phyloP scores from a whole-genome alignment of 495 filamentous ascomycete species.

The Aspergillus sclerotioniger region DNA sequence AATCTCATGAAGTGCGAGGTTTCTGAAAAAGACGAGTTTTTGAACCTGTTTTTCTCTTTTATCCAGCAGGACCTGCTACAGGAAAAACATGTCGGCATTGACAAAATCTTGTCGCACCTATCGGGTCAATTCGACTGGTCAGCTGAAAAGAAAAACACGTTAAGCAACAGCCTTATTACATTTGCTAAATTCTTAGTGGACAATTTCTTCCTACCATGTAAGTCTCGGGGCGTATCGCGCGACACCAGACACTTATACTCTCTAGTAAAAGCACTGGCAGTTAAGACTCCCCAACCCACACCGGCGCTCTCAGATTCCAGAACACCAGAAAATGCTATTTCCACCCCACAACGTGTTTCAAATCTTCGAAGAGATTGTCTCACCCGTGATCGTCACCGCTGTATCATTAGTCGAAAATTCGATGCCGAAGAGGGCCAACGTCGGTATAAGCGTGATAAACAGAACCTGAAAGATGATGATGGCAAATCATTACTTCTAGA shows the following conservation, averaged over 20 bases:
- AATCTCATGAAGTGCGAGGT: constrained; percentile 3
- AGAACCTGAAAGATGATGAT: constrained; percentile 11
- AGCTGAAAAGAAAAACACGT: background rate
- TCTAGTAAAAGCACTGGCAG: constrained; percentile 5
- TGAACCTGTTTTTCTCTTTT: constrained; percentile 10
- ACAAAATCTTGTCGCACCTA: too few species aligned
- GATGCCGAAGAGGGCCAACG: constrained; percentile 1
- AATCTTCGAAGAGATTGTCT: constrained; percentile 5
- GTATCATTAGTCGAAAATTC: constrained; percentile 12
- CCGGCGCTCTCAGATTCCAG: constrained; percentile 5
- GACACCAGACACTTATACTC: background rate
- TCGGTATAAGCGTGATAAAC: constrained; percentile 1
- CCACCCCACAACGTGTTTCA: constrained; percentile 10
- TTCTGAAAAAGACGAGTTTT: constrained; percentile 8
- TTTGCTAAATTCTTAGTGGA: constrained; percentile 6
- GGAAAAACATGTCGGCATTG: too few species aligned
- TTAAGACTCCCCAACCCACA: constrained; percentile 12
- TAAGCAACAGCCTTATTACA: background rate
- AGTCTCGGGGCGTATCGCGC: background rate
- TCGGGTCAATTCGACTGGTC: too few species aligned
- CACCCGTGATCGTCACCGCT: constrained; percentile 11
- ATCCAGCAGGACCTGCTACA: constrained; percentile 2
- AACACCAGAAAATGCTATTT: background rate
- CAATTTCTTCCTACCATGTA: constrained; percentile 10
- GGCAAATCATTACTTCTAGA: constrained; percentile 10